Base-by-base conservation (phyloP, 208 protist species). In the Trypanosoma congolense region DNA sequence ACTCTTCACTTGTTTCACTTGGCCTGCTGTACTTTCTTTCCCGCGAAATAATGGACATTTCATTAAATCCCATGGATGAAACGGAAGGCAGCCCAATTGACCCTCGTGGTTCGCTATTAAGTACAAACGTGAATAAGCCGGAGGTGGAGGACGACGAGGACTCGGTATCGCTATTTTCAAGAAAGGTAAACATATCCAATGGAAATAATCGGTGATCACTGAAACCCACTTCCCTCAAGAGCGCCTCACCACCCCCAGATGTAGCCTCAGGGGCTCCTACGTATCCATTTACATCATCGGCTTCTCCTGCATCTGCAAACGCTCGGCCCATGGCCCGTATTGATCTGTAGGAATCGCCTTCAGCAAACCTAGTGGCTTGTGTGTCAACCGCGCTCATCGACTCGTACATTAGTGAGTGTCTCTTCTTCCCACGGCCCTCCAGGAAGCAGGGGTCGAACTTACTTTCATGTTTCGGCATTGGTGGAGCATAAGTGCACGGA, bases 401-500 rank as follows among this genome's bases (percentile, higher is more conserved):
- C 10, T 14, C 35, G 10, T 40, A 14, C 35, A 6, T 16, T 12
- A 38, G 9, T 12, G 6, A 6, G 9, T 38, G 33, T 12, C 21
- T 19, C 12, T n/a, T n/a, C 42, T 46, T 24, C 8, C 21, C 6
- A 6, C 21, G 42, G 10, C 42, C 8, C n/a, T 46, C 42, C n/a
- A 46, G 6, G 9, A 19, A 9, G 21, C 42, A 29, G 5, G 43
- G 40, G 43, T 50, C 64, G 8, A 75, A 85, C 18, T 70, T 82
- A 50, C 60, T 73, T 0, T 74, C 77, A 44, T 90, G 73, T 31
- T 73, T 75, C 4, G 82, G 75, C 46, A 88, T 71, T 12, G 81
- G 86, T 5, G 86, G 86, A 4, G 80, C 56, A 47, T 93, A 93
- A 22, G 80, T 83, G 65, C 79, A 85, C 35, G 63, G 46, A 24